phyloP scores from a whole-genome alignment of 2,329 filamentous ascomycete genomes.

The Pestalotiopsis sp. region DNA sequence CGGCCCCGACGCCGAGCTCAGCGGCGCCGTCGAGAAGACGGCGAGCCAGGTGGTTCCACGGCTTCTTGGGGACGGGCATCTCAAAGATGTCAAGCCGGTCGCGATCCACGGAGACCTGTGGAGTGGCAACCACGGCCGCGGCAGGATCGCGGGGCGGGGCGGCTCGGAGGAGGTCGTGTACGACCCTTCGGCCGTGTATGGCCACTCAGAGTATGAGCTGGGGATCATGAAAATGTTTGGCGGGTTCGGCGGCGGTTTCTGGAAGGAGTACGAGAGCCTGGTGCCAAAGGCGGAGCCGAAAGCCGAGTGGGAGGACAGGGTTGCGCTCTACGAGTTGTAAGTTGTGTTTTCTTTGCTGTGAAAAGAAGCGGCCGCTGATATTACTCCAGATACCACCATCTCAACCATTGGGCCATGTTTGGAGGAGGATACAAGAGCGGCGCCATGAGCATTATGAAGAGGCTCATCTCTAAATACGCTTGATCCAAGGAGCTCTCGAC shows the following conservation, averaged over 20 bases:
- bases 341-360: slow-evolving; percentile 33
- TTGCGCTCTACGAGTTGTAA: slow-evolving; percentile 80
- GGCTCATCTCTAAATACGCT: slow-evolving; percentile 72
- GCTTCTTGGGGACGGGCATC: slow-evolving; percentile 68
- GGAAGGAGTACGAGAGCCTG: slow-evolving; percentile 74
- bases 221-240: slow-evolving; percentile 98
- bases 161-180: slow-evolving; percentile 75
- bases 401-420: slow-evolving; percentile 88
- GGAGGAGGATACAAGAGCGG: slow-evolving; percentile 76
- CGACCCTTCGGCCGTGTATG: slow-evolving; percentile 81
- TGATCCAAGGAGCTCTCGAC: slow-evolving; percentile 8
- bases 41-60: slow-evolving; percentile 70
- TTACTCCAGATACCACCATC: slow-evolving; percentile 74
- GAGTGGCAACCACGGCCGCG: slow-evolving; percentile 79
- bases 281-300: slow-evolving; percentile 80
- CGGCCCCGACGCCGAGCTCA: slow-evolving; percentile 64
- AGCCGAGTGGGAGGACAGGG: slow-evolving; percentile 82
- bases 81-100: slow-evolving; percentile 71
- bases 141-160: slow-evolving; percentile 55
- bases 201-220: slow-evolving; percentile 85
- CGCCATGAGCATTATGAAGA: slow-evolving; percentile 79
- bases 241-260: slow-evolving; percentile 73
- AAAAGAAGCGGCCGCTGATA: slow-evolving; percentile 27
- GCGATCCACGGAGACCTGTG: slow-evolving; percentile 92
- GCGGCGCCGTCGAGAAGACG: slow-evolving; percentile 64